A percentile compares a stretch with the other conserved stretches of the same genome.
phyloP scores from a whole-genome alignment of 2,329 filamentous ascomycete genomes.

The Pseudogymnoascus sp. region DNA sequence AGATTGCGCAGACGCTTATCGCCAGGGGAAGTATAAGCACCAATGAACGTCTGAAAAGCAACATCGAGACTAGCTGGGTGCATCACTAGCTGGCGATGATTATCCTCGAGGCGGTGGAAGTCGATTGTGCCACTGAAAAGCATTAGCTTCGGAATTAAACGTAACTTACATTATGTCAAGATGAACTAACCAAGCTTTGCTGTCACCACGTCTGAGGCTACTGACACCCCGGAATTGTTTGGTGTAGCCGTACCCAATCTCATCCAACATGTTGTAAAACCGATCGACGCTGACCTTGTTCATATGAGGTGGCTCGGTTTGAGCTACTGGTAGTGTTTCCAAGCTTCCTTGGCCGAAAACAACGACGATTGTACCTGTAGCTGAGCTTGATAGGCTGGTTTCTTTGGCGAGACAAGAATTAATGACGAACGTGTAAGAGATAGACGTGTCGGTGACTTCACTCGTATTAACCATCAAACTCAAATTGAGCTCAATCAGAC shows the following conservation, averaged over 20 bases:
- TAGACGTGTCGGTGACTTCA: too few relatives aligned
- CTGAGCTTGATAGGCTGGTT: too few relatives aligned
- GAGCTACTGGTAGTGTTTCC: not conserved
- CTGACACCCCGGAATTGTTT: constrained; percentile 15
- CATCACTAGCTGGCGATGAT: constrained; percentile 31
- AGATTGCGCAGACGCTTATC: constrained; percentile 18
- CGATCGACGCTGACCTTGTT: constrained; percentile 13
- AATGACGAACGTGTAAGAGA: too few relatives aligned
- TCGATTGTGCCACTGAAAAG: constrained; percentile 9
- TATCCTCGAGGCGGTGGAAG: not conserved
- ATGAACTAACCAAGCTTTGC: too few relatives aligned
- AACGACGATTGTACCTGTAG: too few relatives aligned
- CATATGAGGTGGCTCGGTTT: constrained; percentile 10
- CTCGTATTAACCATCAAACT: too few relatives aligned
- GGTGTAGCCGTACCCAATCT: constrained; percentile 18
- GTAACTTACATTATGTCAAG: too few relatives aligned
- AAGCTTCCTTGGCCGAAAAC: too few relatives aligned
- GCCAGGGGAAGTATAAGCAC: constrained; percentile 16
- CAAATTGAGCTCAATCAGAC: too few relatives aligned
- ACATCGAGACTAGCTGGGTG: constrained; percentile 51
- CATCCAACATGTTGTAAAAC: constrained; percentile 15
- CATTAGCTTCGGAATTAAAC: not conserved
- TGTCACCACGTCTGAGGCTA: constrained; percentile 6
- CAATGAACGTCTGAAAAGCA: constrained; percentile 47
- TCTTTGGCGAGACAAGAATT: too few relatives aligned